Evolutionary conservation across 2,329 filamentous ascomycete genomes (phyloP), one percentile per base, ranked within the genome.

Genomic region (Ophiostoma novo-ulmi): DNA sequence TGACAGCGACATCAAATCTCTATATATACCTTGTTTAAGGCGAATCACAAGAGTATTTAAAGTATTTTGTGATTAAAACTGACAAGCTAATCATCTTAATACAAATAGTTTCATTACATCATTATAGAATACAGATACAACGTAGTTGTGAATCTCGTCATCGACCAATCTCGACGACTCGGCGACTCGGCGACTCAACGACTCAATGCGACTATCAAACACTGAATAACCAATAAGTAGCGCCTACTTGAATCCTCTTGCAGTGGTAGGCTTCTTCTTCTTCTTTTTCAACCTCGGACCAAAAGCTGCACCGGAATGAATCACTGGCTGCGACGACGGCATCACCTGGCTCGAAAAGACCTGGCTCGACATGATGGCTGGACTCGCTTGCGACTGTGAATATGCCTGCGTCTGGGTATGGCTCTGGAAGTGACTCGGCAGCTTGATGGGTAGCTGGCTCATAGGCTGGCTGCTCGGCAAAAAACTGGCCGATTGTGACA

Each of bases 251-350:
- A 83, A 83, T 0, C 81, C 81, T 11, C 78, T 79, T 75, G 78
- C 81, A 75, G 78, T 80, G 77, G 82, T 82, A 20, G 73, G 72
- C 75, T 83, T 84, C 77, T 83, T 83, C 69, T 77, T 79, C 73
- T 83, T 84, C 69, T 77, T 79, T 72, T 75, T 70, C 48, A 75
- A 65, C 70, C 83, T 78, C 69, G 70, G 11, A 1, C 26, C 70
- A 20, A 69, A 69, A 1, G 55, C n/a, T 3, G 64, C 52, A 11
- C 68, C 70, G 7, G 14, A 63, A 26, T 58, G 70, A n/a, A 72
- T 71, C 4, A 36, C 44, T 4, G 68, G 68, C 63, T 73, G 73
- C 61, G 72, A 72, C 68, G 71, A 73, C 44, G 66, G 41, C 58
- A 72, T 52, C 20, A 70, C 31, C 31, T 72, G 73, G 69, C 71